Percentiles rank a stretch among this genome's conserved stretches.
phyloP scores from a whole-genome alignment of 2,329 filamentous ascomycete species.

The Talaromyces sp. region DNA sequence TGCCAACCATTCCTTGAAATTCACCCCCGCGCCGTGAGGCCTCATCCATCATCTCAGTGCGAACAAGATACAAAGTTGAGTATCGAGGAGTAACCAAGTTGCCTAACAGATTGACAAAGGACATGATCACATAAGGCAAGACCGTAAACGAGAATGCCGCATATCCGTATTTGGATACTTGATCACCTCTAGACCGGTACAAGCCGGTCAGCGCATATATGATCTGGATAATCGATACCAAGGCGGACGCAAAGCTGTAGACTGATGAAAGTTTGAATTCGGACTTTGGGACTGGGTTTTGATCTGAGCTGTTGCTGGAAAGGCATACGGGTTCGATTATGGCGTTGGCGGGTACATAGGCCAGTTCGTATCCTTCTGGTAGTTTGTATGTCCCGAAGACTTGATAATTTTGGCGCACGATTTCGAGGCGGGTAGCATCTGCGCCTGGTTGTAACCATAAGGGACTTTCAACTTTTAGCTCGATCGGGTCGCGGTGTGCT shows the following conservation, averaged over 20 bases:
- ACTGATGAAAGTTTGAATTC: constrained; percentile 17
- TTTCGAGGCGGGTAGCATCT: constrained; percentile 8
- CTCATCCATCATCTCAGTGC: constrained; percentile 31
- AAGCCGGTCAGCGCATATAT: constrained; percentile 30
- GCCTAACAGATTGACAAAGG: constrained; percentile 35
- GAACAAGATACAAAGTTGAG: constrained; percentile 32
- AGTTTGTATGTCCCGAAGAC: constrained; percentile 22
- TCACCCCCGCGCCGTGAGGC: constrained; percentile 26
- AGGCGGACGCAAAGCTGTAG: constrained; percentile 27
- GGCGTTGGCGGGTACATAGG: constrained; percentile 20
- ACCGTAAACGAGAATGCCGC: constrained; percentile 39
- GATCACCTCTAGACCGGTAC: constrained; percentile 31
- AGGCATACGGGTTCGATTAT: constrained; percentile 16
- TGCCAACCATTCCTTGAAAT: constrained; percentile 28
- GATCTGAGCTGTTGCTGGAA: not conserved
- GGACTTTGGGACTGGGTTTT: not conserved
- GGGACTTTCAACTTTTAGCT: not conserved
- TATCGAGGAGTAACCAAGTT: constrained; percentile 30
- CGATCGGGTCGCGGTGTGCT: not conserved
- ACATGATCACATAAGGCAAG: constrained; percentile 39
- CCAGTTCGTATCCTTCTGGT: constrained; percentile 22
- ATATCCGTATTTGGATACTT: constrained; percentile 35
- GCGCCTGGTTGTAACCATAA: not conserved
- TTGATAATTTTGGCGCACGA: constrained; percentile 7
- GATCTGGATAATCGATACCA: constrained; percentile 32